These are phyloP conservation scores for Orbilia javanica DNA, from an alignment of 2,329 filamentous ascomycete species.

Conservation along the genomic window DNA sequence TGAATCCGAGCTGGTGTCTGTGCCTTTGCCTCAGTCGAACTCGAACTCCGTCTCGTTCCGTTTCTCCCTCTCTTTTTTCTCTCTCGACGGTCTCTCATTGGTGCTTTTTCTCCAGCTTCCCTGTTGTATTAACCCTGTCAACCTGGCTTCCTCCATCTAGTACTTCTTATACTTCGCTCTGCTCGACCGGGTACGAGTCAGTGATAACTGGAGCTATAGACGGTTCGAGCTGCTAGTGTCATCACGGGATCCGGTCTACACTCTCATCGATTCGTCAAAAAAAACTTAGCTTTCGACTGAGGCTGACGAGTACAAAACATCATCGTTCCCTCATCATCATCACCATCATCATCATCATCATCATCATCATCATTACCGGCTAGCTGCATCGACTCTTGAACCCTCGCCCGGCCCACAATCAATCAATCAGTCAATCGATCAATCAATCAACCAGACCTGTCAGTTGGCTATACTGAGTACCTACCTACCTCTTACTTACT, in stretches of 20 bases:
- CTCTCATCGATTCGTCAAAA: not conserved
- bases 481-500: no score
- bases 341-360: no score
- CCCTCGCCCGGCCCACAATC: not conserved
- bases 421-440: not conserved
- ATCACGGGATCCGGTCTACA: not conserved
- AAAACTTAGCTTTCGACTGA: slow-evolving; percentile 9
- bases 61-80: slow-evolving; percentile 8
- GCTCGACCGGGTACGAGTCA: no score
- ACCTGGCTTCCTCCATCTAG: not conserved
- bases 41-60: slow-evolving; percentile 47
- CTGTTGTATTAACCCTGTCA: no score
- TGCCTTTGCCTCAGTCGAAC: not conserved
- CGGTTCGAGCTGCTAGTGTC: no score
- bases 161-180: no score
- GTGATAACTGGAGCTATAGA: no score
- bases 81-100: slow-evolving; percentile 4
- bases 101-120: not conserved
- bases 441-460: slow-evolving; percentile 1
- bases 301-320: slow-evolving; percentile 43
- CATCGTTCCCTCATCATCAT: no score
- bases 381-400: not conserved
- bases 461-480: not conserved
- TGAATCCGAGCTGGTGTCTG: not conserved
- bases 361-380: no score